phyloP scores from a whole-genome alignment of 768 basidiomycete genomes.

The Lentinus brumalis region DNA sequence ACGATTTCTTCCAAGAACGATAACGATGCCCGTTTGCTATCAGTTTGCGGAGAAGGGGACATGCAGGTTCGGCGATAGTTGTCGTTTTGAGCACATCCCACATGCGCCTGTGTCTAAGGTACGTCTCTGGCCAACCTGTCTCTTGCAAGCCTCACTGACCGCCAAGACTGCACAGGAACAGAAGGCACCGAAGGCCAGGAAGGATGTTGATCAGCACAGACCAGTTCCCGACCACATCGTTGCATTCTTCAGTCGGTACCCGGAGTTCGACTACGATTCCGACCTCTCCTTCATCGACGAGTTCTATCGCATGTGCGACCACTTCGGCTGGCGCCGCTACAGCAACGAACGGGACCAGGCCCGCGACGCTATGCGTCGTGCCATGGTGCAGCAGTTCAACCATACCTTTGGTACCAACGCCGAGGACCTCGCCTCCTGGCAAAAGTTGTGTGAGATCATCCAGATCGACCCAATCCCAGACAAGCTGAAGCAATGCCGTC shows the following conservation, averaged over 20 bases:
- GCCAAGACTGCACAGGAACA: background rate
- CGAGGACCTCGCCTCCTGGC: conserved; percentile 13
- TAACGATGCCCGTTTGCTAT: background rate
- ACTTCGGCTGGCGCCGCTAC: conserved; percentile 3
- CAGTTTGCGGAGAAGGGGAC: background rate
- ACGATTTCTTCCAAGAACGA: background rate
- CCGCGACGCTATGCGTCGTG: background rate
- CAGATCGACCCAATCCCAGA: conserved; percentile 16
- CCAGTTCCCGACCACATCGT: conserved; percentile 1
- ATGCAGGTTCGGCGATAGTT: background rate
- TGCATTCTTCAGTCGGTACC: conserved; percentile 17
- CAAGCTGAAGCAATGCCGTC: conserved; percentile 3
- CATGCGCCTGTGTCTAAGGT: background rate
- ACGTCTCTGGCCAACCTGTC: background rate
- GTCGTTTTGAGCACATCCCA: background rate
- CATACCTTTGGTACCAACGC: conserved; percentile 20
- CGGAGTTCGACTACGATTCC: conserved; percentile 11
- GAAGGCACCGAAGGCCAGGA: background rate
- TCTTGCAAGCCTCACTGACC: background rate
- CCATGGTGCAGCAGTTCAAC: conserved; percentile 20
- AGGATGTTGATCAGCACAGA: background rate
- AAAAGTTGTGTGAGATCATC: conserved; percentile 14
- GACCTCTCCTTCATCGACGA: conserved; percentile 3
- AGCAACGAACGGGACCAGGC: background rate
- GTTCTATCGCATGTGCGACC: conserved; percentile 10